A percentile compares a stretch with the other conserved stretches of the same genome.
phyloP scores from a whole-genome alignment of 805 yeast species.

The Zygosaccharomyces bailii region DNA sequence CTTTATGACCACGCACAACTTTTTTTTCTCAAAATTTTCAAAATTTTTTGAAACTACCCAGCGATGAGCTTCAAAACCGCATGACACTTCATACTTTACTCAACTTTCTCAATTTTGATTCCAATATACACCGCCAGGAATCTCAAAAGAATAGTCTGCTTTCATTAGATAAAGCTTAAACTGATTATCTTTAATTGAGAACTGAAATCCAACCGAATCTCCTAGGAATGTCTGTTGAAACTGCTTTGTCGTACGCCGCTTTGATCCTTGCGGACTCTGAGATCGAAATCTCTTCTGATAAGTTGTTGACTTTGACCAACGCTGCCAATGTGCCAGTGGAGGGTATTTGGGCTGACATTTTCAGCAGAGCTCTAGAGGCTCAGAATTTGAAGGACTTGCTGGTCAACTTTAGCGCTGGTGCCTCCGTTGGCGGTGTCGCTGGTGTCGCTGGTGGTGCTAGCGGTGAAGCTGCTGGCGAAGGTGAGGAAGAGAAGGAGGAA shows the following conservation, averaged over 20 bases:
- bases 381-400: conserved; percentile 69
- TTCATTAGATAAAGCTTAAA: conserved; percentile 30
- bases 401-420: conserved; percentile 53
- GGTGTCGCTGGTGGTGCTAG: conserved; percentile 47
- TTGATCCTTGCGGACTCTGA: conserved; percentile 97
- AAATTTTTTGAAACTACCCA: conserved; percentile 12
- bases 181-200: conserved; percentile 34
- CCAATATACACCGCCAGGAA: conserved; percentile 6
- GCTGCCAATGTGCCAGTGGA: conserved; percentile 79
- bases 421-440: conserved; percentile 40
- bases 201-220: conserved; percentile 12
- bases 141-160: conserved; percentile 38
- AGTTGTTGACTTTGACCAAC: conserved; percentile 64
- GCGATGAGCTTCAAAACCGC: conserved; percentile 3
- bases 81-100: neutral
- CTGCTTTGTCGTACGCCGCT: conserved; percentile 97
- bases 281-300: conserved; percentile 83
- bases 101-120: neutral
- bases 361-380: conserved; percentile 78
- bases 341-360: conserved; percentile 76
- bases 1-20: conserved; percentile 12
- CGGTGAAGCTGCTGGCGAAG: conserved; percentile 53
- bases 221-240: conserved; percentile 67
- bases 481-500: conserved; percentile 49
- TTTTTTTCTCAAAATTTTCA: conserved; percentile 9